These are phyloP conservation scores for Decorospora gaudefroyi DNA, from an alignment of 2,329 filamentous ascomycete species.

Conservation along the genomic window DNA sequence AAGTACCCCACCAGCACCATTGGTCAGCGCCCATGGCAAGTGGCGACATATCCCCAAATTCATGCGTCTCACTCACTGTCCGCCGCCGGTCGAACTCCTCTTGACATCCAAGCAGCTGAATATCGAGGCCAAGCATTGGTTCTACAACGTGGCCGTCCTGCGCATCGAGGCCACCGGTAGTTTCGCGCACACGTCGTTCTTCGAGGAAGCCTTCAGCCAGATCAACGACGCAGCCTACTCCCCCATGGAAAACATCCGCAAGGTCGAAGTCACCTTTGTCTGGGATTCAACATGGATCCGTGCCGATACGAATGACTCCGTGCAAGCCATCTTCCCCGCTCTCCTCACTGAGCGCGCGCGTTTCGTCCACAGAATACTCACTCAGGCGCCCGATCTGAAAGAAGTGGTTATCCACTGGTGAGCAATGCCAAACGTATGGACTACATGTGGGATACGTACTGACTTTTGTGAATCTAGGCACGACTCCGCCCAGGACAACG, in stretches of 20 bases:
- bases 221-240: constrained; percentile 40
- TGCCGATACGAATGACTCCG: constrained; percentile 18
- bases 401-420: constrained; percentile 36
- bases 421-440: background rate
- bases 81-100: constrained; percentile 39
- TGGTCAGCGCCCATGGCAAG: constrained; percentile 27
- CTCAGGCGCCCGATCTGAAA: constrained; percentile 32
- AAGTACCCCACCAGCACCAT: constrained; percentile 10
- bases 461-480: constrained; percentile 18
- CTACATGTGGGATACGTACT: background rate
- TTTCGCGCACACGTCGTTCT: constrained; percentile 43
- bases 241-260: constrained; percentile 43
- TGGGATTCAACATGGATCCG: constrained; percentile 45
- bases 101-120: constrained; percentile 37
- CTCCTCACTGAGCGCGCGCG: constrained; percentile 32
- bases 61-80: constrained; percentile 38
- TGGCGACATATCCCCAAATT: constrained; percentile 46
- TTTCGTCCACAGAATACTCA: constrained; percentile 32
- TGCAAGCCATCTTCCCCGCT: constrained; percentile 34
- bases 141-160: constrained; percentile 39
- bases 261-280: constrained; percentile 37
- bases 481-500: constrained; percentile 36
- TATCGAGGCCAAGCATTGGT: constrained; percentile 40
- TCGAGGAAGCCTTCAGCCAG: constrained; percentile 35
- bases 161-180: constrained; percentile 40